A percentile compares a stretch with the other conserved stretches of the same genome.
Evolutionary conservation across 768 basidiomycete genomes (phyloP).

Genomic region (Clavaria fumosa): DNA sequence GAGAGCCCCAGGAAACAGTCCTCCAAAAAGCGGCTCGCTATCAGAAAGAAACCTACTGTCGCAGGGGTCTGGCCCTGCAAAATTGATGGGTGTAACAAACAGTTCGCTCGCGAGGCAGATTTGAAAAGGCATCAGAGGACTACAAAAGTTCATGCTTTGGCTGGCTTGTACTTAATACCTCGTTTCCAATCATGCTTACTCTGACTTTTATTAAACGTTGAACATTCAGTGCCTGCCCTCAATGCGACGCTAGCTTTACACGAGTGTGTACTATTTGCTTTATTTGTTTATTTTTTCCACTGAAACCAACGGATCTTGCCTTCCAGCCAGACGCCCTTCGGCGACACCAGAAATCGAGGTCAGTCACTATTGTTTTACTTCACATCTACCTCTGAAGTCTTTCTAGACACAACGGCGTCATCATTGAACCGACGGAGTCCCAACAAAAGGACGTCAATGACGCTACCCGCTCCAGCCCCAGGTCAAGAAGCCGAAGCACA

Average conservation of each 20-base stretch:
- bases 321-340: conserved; percentile 68
- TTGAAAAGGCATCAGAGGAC: conserved; percentile 70
- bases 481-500: conserved; percentile 35
- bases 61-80: conserved; percentile 63
- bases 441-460: conserved; percentile 20
- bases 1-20: conserved; percentile 15
- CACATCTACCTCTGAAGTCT: not conserved
- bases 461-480: conserved; percentile 21
- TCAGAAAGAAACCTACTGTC: conserved; percentile 32
- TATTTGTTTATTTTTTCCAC: conserved; percentile 7
- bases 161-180: conserved; percentile 42
- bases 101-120: conserved; percentile 72
- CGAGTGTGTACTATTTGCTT: conserved; percentile 32
- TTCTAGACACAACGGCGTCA: conserved; percentile 48
- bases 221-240: conserved; percentile 46
- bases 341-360: conserved; percentile 71
- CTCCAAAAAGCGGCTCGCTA: conserved; percentile 12
- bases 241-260: conserved; percentile 70
- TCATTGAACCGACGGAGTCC: conserved; percentile 35
- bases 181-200: conserved; percentile 7
- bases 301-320: conserved; percentile 11
- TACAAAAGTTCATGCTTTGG: conserved; percentile 60
- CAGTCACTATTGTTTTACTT: conserved; percentile 12
- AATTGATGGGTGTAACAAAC: conserved; percentile 69
- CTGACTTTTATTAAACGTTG: conserved; percentile 7